Evolutionary conservation across 441 rosid genomes (phyloP).

Genomic region (Eruca vesicaria): DNA sequence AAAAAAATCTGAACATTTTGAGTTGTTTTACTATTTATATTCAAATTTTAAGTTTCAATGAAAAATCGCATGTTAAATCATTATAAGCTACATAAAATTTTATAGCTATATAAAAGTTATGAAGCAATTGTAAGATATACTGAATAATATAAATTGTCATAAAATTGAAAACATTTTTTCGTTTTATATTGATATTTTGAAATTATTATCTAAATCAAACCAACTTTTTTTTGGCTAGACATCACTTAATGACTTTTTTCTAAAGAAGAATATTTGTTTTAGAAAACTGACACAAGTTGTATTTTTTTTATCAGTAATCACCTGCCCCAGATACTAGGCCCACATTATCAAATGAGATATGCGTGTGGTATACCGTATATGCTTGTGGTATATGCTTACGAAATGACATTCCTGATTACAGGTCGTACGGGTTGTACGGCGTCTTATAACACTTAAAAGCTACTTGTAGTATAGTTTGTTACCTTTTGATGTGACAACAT

Average conservation of each 20-base stretch:
- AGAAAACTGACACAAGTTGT: neutral
- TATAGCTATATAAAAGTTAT: too few relatives aligned
- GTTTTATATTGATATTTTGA: neutral
- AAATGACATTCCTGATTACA: neutral
- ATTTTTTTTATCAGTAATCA: neutral
- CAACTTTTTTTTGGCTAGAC: neutral
- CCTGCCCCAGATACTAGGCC: neutral
- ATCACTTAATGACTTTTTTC: neutral
- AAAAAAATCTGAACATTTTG: too few relatives aligned
- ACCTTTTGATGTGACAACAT: neutral
- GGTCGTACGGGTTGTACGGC: neutral
- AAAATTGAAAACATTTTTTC: too few relatives aligned
- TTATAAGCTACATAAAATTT: too few relatives aligned
- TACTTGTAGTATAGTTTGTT: neutral
- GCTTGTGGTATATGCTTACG: neutral
- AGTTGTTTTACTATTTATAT: too few relatives aligned
- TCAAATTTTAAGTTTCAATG: too few relatives aligned
- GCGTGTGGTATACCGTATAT: neutral
- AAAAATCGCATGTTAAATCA: too few relatives aligned
- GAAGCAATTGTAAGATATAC: neutral
- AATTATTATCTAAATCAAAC: neutral
- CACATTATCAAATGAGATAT: neutral
- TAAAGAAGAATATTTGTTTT: neutral
- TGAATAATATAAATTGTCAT: too few relatives aligned
- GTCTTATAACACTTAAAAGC: neutral